Evolutionary conservation across 2,329 filamentous ascomycete genomes (phyloP), one percentile per base, ranked within the genome.

Genomic region (Penicillium sp.): DNA sequence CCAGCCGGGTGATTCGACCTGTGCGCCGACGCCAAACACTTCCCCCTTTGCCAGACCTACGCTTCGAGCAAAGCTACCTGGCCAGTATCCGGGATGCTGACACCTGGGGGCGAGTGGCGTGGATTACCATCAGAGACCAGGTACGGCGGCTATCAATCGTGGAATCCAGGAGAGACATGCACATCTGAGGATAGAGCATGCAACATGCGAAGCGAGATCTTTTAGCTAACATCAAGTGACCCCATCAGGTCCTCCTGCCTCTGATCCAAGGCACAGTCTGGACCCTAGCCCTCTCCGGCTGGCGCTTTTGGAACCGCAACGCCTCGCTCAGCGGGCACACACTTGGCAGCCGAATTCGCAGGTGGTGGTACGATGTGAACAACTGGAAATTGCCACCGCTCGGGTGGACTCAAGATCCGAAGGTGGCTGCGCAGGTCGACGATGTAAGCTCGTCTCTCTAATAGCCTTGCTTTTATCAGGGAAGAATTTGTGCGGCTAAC

Each of bases 21-120:
- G 52, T 68, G 4, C 61, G 68, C 12, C 70, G 74, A 15, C 70
- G 71, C 13, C 65, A 70, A 29, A 70, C 68, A n/a, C 82, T 96
- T 67, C 91, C 92, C 43, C 84, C 84, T 3, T 70, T 88, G 43
- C 85, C 85, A 4, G 94, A 99, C 75, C 78, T 99, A 61, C 85
- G 94, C 41, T 97, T 97, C 75, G 94, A 99, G 76, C 94, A 99
- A 81, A 96, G 92, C 79, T 99, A 99, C 73, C 82, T 99, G 50
- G 87, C 89, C 64, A 95, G 91, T 75, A 88, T 99, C 63, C 83
- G 87, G 59, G 80, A 84, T 51, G 90, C 91, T 33, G 84, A 94
- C 60, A 85, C 84, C 23, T 92, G 86, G 85, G 86, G 88, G 77
- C 84, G 85, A 70, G 83, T 99, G 29, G 81, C 83, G 7, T 88